Conservation (phyloP, 2,329 filamentous ascomycete species). For the Paracamarosporium sp. region DNA sequence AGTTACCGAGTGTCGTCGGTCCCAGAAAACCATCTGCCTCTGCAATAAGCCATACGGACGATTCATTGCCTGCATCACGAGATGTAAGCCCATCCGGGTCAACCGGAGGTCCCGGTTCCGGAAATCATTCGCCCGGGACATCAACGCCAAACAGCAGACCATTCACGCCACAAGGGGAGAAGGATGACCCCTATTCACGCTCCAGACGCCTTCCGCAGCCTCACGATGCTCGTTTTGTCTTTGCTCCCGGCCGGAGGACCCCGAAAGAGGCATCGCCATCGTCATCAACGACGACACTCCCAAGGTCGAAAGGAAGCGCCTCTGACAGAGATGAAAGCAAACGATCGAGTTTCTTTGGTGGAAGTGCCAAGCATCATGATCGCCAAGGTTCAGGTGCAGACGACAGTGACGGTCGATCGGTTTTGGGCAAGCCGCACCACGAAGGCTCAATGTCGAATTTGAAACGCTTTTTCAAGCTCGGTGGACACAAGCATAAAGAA, state of each 20-base stretch:
- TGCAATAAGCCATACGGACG: slow-evolving; percentile 62
- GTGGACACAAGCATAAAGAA: slow-evolving; percentile 66
- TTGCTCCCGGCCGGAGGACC: slow-evolving; percentile 74
- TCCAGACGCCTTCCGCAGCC: slow-evolving; percentile 75
- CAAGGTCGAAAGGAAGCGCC: slow-evolving; percentile 54
- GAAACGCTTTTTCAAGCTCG: slow-evolving; percentile 93
- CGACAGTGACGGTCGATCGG: slow-evolving; percentile 40
- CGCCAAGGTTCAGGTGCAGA: slow-evolving; percentile 51
- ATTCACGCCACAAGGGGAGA: slow-evolving; percentile 79
- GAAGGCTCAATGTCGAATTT: slow-evolving; percentile 90
- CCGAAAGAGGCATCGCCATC: slow-evolving; percentile 46
- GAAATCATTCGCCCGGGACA: slow-evolving; percentile 50
- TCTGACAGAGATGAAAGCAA: slow-evolving; percentile 50
- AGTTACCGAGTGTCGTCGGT: slow-evolving; percentile 51
- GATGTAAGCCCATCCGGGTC: slow-evolving; percentile 70
- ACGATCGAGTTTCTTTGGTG: slow-evolving; percentile 61
- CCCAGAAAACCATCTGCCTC: slow-evolving; percentile 61
- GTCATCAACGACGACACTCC: slow-evolving; percentile 44
- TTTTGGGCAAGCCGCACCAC: slow-evolving; percentile 48
- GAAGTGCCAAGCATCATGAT: slow-evolving; percentile 55
- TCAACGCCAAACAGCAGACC: slow-evolving; percentile 70
- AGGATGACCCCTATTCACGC: slow-evolving; percentile 86
- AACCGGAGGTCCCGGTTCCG: slow-evolving; percentile 56
- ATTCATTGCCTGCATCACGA: slow-evolving; percentile 60
- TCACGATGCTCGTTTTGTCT: slow-evolving; percentile 82